Evolutionary conservation across 2,329 filamentous ascomycete genomes (phyloP), one percentile per base, ranked within the genome.

Genomic region (Ceratocystis destructans): DNA sequence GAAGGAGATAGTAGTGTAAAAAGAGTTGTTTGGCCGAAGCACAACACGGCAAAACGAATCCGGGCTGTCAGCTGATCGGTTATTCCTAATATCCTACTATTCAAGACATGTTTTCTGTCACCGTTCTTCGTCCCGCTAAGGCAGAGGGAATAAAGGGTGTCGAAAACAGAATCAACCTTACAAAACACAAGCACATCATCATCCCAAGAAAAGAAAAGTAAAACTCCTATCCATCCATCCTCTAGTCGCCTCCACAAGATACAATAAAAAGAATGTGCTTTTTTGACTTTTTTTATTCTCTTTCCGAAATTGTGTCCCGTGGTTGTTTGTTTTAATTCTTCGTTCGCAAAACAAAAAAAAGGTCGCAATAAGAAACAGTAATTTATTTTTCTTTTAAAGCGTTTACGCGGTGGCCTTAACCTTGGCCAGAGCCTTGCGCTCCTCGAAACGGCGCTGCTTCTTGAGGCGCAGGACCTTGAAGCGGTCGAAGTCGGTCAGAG

Each of bases 401-500:
- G 75, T 77, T 80, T 88, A 90, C 78, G 88, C 87, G 74, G 87
- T 81, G 74, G 88, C 87, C 83, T 88, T 89, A 81, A 96, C 82
- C 86, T 96, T 96, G 77, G 91, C 90, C 77, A 95, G 84, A 75
- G 90, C 87, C 88, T 96, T 97, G 82, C 88, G 88, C 81, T 96
- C 88, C 85, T 96, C 92, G 82, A 95, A 97, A 78, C 92, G 89
- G 79, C 92, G 90, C 88, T 96, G 92, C 87, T 99, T 99, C 88
- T 93, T 95, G 82, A 97, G 84, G 80, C 93, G 88, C 86, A 97
- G 84, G 75, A 97, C 94, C 89, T 99, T 96, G 90, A 97, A 99
- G 79, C 94, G 88, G 84, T 99, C 94, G 78, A 99, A 99, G 85
- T 99, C 94, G 80, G 87, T 95, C 73, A 99, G 84, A 75, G 86